Evolutionary conservation across 352 stramenopile species (phyloP), one percentile per base, ranked within the genome.

Genomic region (Phytophthora idaei): DNA sequence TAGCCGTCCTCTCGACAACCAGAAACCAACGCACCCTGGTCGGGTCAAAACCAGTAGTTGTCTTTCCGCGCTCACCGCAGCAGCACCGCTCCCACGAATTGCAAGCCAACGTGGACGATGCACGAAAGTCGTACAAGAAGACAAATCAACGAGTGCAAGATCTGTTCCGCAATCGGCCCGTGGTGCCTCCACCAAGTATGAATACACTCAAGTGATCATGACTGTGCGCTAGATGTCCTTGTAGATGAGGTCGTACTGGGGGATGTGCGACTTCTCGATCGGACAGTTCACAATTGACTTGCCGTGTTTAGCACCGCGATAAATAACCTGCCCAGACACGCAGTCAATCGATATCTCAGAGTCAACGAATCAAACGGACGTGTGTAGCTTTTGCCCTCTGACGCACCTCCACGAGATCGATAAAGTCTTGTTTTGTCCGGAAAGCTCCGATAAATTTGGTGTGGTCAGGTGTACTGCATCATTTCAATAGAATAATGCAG

Each of bases 391-490:
- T 28, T 60, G 12, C 14, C 25, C 4, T 15, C 14, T 57, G 9
- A 51, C 63, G 46, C 55, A 93, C 87, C 77, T 95, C 89, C 25
- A 96, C 85, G 48, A 96, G 81, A 55, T 96, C 89, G 63, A 96
- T 93, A 27, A 90, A 80, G 57, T 96, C 87, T 69, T 95, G 89
- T 17, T 83, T 83, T 14, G 73, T 82, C 3, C 67, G 76, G 68
- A 96, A 94, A 27, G 89, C 83, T 10, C 89, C 89, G 36, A 96
- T 93, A 56, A 94, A 96, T 64, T 95, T 96, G 53, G 87, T 93
- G 56, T 96, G 82, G 48, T 96, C 87, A 3, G 89, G 85, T 57
- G 86, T 94, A 11, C 88, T 96, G 31, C 2, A 12, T 1, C 12
- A 56, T 5, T 42, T 15, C 27, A 51, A 34, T 3, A 49, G 12